phyloP scores from a whole-genome alignment of 441 rosid species.

The Croton laevigatus region DNA sequence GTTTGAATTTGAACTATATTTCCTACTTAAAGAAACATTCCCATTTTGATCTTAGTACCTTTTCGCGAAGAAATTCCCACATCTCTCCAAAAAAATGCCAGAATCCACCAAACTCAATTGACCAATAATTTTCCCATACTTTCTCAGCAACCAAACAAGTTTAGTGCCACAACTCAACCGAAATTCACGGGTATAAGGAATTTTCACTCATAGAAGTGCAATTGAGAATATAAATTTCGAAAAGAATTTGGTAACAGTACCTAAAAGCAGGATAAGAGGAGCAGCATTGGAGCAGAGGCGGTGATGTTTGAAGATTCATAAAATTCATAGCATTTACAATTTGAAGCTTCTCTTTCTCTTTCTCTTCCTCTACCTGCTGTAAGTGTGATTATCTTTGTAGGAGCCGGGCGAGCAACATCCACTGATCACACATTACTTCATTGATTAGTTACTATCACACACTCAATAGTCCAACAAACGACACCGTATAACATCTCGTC shows the following conservation, averaged over 20 bases:
- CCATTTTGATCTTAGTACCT: not conserved
- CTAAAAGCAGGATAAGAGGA: not conserved
- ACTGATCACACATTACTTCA: not conserved
- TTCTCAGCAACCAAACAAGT: not conserved
- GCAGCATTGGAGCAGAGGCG: constrained; percentile 4
- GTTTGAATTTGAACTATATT: not conserved
- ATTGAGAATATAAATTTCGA: not conserved
- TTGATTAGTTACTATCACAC: not conserved
- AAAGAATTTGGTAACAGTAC: not conserved
- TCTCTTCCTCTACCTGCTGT: not conserved
- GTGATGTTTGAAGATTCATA: not conserved
- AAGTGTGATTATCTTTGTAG: not conserved
- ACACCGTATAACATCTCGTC: too few relatives aligned
- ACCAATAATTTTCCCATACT: not conserved
- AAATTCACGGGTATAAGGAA: not conserved
- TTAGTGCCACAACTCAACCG: not conserved
- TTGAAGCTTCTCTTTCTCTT: not conserved
- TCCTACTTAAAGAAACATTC: not conserved
- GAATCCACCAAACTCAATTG: not conserved
- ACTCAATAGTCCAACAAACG: not conserved
- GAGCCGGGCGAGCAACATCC: not conserved
- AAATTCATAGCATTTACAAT: not conserved
- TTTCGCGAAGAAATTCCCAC: not conserved
- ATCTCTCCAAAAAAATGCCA: not conserved
- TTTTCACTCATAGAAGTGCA: not conserved